Percentiles rank a stretch among this genome's conserved stretches.
phyloP scores from a whole-genome alignment of 257 asterid species.

The Euphrasia confusa region DNA sequence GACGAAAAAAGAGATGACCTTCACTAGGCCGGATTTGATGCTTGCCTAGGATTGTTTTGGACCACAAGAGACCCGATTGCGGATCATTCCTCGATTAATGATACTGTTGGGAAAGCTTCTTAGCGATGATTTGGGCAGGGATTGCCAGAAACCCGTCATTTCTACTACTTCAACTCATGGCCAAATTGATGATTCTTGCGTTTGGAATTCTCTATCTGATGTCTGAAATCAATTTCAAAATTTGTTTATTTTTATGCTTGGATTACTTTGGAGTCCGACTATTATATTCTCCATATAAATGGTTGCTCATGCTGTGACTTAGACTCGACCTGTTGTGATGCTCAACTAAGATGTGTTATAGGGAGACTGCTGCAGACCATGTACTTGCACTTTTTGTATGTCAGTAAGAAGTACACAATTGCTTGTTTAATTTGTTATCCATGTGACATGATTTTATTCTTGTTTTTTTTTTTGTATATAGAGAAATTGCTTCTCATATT shows the following conservation, averaged over 20 bases:
- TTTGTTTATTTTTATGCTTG: neutral
- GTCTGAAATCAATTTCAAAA: neutral
- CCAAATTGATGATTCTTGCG: neutral
- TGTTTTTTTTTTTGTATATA: no score
- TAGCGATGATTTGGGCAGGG: slow-evolving; percentile 26
- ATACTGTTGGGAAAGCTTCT: slow-evolving; percentile 30
- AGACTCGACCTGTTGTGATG: neutral
- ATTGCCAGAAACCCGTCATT: neutral
- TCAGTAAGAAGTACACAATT: neutral
- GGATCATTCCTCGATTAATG: slow-evolving; percentile 26
- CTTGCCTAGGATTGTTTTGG: slow-evolving; percentile 29
- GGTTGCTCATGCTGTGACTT: neutral
- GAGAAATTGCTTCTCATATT: no score
- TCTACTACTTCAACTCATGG: neutral
- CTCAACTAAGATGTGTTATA: neutral
- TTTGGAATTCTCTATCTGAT: neutral
- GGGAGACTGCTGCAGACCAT: neutral
- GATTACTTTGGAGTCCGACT: neutral
- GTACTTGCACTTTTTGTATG: slow-evolving; percentile 1
- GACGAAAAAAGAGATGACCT: slow-evolving; percentile 24
- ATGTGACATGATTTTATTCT: neutral
- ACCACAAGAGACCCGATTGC: slow-evolving; percentile 8
- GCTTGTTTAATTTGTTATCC: slow-evolving; percentile 1
- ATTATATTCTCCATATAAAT: neutral
- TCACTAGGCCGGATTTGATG: slow-evolving; percentile 31